These are phyloP conservation scores for Triadica sebifera DNA, from an alignment of 345 rosid species.

Conservation along the genomic window DNA sequence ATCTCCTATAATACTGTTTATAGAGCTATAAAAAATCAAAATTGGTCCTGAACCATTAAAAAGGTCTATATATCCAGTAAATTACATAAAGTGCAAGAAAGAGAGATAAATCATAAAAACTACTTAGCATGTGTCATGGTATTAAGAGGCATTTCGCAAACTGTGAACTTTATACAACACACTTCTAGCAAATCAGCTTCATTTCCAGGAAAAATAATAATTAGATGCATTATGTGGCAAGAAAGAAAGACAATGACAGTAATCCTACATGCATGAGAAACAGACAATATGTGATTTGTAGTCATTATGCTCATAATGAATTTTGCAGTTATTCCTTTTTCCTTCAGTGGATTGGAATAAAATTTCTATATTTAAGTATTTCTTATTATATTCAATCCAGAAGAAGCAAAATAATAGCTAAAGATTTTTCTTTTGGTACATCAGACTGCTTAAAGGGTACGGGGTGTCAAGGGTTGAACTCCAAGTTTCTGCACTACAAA, in stretches of 20 bases:
- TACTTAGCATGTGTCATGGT: not conserved
- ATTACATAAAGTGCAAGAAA: not conserved
- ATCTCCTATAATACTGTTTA: not conserved
- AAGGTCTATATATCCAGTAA: not conserved
- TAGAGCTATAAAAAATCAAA: not conserved
- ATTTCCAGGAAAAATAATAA: not conserved
- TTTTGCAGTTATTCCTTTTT: not conserved
- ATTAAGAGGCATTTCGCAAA: not conserved
- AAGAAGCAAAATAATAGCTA: too few species aligned
- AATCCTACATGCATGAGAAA: not conserved
- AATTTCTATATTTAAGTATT: not conserved
- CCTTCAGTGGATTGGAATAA: not conserved
- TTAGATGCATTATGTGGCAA: not conserved
- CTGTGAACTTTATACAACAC: not conserved
- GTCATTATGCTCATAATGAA: not conserved
- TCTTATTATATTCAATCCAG: not conserved
- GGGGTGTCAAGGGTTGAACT: not conserved
- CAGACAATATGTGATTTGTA: not conserved
- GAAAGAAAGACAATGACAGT: not conserved
- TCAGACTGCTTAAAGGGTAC: not conserved
- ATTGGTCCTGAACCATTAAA: not conserved
- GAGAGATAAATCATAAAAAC: not conserved
- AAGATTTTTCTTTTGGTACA: not conserved
- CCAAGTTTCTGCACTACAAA: not conserved
- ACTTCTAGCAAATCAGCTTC: not conserved